A percentile compares a stretch with the other conserved stretches of the same genome.
These are phyloP conservation scores for Raffaelea deltoideospora DNA, from an alignment of 2,329 filamentous ascomycete species.

Conservation along the genomic window DNA sequence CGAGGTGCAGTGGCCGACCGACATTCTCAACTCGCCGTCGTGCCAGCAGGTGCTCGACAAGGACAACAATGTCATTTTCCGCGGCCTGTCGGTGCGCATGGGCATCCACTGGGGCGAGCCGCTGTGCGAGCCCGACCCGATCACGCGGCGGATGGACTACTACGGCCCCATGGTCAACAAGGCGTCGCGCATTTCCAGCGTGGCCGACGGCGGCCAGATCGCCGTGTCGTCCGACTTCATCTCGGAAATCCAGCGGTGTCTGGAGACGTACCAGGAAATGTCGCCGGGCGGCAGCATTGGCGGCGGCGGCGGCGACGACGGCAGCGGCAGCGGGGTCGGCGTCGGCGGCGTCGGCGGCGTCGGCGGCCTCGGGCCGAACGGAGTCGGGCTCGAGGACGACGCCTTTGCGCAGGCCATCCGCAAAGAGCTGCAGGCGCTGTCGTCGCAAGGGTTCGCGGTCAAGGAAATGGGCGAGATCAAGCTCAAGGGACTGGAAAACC, in stretches of 20 bases:
- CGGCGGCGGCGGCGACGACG: slow-evolving; percentile 24
- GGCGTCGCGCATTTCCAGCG: slow-evolving; percentile 80
- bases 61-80: slow-evolving; percentile 81
- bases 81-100: slow-evolving; percentile 90
- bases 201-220: slow-evolving; percentile 92
- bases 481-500: slow-evolving; percentile 92
- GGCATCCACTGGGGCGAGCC: slow-evolving; percentile 92
- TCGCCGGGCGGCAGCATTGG: slow-evolving; percentile 40
- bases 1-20: slow-evolving; percentile 82
- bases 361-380: slow-evolving; percentile 12
- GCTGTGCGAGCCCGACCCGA: slow-evolving; percentile 88
- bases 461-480: slow-evolving; percentile 89
- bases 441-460: slow-evolving; percentile 86
- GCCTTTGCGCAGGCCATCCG: slow-evolving; percentile 61
- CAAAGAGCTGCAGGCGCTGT: slow-evolving; percentile 73
- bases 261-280: slow-evolving; percentile 80
- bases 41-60: slow-evolving; percentile 72
- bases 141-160: slow-evolving; percentile 97
- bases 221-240: slow-evolving; percentile 96
- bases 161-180: slow-evolving; percentile 99
- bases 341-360: not conserved
- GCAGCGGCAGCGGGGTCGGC: not conserved
- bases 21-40: slow-evolving; percentile 74
- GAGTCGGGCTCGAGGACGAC: slow-evolving; percentile 65
- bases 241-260: slow-evolving; percentile 79